These are phyloP conservation scores for Acmispon strigosus DNA, from an alignment of 306 rosid genomes.

Conservation along the genomic window DNA sequence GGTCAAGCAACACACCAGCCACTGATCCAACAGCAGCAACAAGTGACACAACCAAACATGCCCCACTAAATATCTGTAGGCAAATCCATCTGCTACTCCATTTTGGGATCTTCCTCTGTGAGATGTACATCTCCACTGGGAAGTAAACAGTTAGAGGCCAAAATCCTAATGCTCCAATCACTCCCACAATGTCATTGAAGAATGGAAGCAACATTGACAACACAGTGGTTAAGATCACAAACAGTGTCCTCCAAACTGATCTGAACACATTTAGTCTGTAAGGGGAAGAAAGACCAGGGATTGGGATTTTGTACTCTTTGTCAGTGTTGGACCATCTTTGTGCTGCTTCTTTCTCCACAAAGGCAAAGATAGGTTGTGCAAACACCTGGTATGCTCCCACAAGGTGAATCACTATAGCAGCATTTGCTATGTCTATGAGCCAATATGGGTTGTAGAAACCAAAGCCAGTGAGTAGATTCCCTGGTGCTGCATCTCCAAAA, in stretches of 20 bases:
- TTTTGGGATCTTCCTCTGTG: conserved; percentile 57
- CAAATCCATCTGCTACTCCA: conserved; percentile 73
- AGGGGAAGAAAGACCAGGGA: conserved; percentile 33
- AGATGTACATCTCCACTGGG: conserved; percentile 72
- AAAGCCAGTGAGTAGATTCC: conserved; percentile 84
- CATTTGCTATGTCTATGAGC: conserved; percentile 79
- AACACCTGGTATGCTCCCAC: conserved; percentile 86
- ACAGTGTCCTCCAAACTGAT: conserved; percentile 53
- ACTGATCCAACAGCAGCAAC: conserved; percentile 70
- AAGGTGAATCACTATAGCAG: conserved; percentile 75
- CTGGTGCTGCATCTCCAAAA: conserved; percentile 67
- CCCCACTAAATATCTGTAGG: conserved; percentile 44
- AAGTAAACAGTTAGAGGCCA: conserved; percentile 79
- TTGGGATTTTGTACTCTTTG: conserved; percentile 37
- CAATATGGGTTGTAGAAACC: conserved; percentile 77
- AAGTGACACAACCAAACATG: conserved; percentile 40
- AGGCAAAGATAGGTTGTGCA: conserved; percentile 70
- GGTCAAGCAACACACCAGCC: conserved; percentile 58
- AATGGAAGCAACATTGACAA: conserved; percentile 76
- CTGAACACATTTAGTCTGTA: conserved; percentile 47
- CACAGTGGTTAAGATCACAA: conserved; percentile 54
- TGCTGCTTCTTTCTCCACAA: conserved; percentile 44
- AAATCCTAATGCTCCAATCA: conserved; percentile 77
- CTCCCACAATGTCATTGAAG: conserved; percentile 70
- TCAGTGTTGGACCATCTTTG: conserved; percentile 39